These are phyloP conservation scores for Rosa lucieae DNA, from an alignment of 306 rosid species.

Conservation along the genomic window DNA sequence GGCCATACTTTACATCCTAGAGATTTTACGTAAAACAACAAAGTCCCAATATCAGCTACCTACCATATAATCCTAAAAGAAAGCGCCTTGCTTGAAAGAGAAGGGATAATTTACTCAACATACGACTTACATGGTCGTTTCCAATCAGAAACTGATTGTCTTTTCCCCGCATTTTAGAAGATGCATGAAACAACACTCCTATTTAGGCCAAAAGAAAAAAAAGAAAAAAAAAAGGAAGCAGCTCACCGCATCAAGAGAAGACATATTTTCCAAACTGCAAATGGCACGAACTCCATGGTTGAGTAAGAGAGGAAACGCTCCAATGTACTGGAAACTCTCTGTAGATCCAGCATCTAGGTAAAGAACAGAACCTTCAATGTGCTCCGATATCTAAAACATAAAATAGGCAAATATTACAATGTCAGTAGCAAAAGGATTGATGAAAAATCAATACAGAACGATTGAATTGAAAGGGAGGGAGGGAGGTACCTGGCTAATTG, in stretches of 20 bases:
- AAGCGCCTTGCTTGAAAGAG: neutral
- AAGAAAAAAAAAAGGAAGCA: neutral
- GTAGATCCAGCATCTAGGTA: conserved; percentile 83
- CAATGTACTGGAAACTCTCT: conserved; percentile 78
- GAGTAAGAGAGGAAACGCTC: conserved; percentile 68
- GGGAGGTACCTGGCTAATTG: conserved; percentile 58
- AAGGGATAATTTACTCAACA: neutral
- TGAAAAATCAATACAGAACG: too few species aligned
- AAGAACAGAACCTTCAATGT: conserved; percentile 66
- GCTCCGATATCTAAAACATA: conserved; percentile 63
- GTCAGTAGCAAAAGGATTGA: too few species aligned
- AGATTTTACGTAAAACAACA: neutral
- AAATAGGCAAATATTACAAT: too few species aligned
- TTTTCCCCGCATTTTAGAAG: too few species aligned
- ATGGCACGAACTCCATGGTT: conserved; percentile 68
- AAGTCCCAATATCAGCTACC: neutral
- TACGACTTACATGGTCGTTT: neutral
- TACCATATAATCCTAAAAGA: neutral
- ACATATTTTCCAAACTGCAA: conserved; percentile 73
- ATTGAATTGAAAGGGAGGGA: neutral
- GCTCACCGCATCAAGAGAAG: conserved; percentile 59
- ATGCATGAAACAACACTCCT: neutral
- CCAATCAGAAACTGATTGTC: neutral
- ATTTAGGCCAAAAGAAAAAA: neutral
- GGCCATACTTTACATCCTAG: neutral